A percentile compares a stretch with the other conserved stretches of the same genome.
Conservation (phyloP, 1,139 yeast genomes). For the Pichia sp. region DNA sequence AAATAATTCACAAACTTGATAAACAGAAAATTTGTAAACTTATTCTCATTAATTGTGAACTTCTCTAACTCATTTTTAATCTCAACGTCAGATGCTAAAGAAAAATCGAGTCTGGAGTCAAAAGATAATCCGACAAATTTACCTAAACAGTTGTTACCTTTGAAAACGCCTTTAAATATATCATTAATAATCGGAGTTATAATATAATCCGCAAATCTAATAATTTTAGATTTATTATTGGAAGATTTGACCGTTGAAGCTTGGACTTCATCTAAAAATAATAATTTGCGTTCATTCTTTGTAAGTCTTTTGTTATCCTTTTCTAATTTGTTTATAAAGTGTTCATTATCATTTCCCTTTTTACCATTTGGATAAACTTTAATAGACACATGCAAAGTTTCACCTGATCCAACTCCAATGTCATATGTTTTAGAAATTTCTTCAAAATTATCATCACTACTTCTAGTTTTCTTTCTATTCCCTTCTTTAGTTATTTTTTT, state of each 20-base stretch:
- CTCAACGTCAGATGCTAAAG: conserved; percentile 1
- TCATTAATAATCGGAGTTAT: conserved; percentile 8
- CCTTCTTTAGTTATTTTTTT: not conserved
- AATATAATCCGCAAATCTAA: conserved; percentile 2
- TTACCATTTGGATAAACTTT: conserved; percentile 16
- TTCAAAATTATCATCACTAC: not conserved
- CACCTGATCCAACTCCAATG: conserved; percentile 4
- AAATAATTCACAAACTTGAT: conserved; percentile 3
- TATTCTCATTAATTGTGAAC: not conserved
- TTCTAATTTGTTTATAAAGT: no score
- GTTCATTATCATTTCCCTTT: not conserved
- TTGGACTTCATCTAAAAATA: conserved; percentile 7
- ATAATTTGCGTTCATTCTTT: conserved; percentile 8
- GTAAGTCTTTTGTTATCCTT: conserved; percentile 6
- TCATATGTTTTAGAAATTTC: conserved; percentile 8
- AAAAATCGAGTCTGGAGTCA: conserved; percentile 4
- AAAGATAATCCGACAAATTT: conserved; percentile 6
- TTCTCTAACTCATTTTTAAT: not conserved
- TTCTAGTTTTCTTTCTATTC: not conserved
- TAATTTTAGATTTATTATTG: not conserved
- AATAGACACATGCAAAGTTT: conserved; percentile 8
- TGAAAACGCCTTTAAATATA: conserved; percentile 12
- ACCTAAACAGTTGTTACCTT: conserved; percentile 8
- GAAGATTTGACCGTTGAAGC: not conserved
- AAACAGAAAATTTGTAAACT: not conserved